Conservation (phyloP, 768 basidiomycete genomes). For the Boletus sensibilis region DNA sequence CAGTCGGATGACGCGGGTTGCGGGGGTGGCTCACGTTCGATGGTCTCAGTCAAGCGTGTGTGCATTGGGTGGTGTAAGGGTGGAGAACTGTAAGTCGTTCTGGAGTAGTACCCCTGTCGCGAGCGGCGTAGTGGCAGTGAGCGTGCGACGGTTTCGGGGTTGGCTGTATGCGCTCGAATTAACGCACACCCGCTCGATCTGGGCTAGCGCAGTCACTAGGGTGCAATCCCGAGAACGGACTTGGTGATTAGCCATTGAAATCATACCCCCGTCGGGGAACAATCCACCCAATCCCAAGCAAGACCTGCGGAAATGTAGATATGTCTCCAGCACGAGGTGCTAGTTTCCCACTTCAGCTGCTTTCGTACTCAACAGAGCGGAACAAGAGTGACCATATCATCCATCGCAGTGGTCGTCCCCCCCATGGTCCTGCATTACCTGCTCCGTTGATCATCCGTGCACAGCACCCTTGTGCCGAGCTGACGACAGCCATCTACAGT, state of each 20-base stretch:
- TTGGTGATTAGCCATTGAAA: too few species aligned
- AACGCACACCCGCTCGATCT: neutral
- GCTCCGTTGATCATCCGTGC: constrained; percentile 1
- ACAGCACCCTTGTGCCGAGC: constrained; percentile 2
- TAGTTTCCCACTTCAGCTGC: too few species aligned
- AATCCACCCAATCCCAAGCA: too few species aligned
- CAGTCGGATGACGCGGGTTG: constrained; percentile 7
- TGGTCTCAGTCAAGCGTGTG: neutral
- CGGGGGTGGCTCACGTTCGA: constrained; percentile 14
- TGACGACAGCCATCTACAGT: neutral
- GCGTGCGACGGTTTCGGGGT: neutral
- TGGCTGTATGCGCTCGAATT: constrained; percentile 4
- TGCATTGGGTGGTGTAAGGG: neutral
- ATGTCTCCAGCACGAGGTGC: neutral
- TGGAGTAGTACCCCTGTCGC: neutral
- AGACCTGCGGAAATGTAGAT: neutral
- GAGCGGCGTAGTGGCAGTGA: neutral
- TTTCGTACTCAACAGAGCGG: neutral
- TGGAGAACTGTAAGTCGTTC: neutral
- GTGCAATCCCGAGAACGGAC: neutral
- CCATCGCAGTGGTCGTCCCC: neutral
- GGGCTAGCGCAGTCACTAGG: neutral
- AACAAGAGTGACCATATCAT: neutral
- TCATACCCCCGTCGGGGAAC: neutral
- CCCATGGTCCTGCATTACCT: neutral